Evolutionary conservation across 1,284 basidiomycete species (phyloP).

Genomic region (Cryptococcus jaspeensis): DNA sequence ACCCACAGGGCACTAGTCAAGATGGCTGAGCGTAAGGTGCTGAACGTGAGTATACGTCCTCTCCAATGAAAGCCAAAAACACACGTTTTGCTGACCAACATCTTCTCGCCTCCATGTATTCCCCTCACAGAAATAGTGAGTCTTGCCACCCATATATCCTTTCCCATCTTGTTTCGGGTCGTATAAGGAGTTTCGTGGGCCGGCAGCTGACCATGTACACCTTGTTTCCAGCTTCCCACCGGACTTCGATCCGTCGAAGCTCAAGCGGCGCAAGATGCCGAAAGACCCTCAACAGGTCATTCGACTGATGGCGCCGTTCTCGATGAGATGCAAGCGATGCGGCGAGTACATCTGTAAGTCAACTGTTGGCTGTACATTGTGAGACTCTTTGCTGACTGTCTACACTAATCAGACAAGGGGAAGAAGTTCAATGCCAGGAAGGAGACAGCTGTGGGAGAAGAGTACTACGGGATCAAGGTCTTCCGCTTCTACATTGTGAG

Average conservation of each 20-base stretch:
- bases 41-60: constrained; percentile 58
- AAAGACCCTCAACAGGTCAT: constrained; percentile 95
- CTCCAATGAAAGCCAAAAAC: not conserved
- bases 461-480: constrained; percentile 93
- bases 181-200: too few species aligned
- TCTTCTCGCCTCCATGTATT: not conserved
- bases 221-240: constrained; percentile 51
- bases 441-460: constrained; percentile 94
- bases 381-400: not conserved
- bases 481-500: constrained; percentile 54
- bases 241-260: constrained; percentile 97
- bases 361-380: not conserved
- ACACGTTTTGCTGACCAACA: not conserved
- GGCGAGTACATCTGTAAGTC: constrained; percentile 90
- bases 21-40: constrained; percentile 85
- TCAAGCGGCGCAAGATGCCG: constrained; percentile 77
- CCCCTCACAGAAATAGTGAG: constrained; percentile 26
- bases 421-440: constrained; percentile 99
- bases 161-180: not conserved
- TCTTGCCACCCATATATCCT: not conserved
- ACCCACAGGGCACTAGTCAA: constrained; percentile 27
- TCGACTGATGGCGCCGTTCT: constrained; percentile 98
- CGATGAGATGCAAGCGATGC: constrained; percentile 94
- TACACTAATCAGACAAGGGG: constrained; percentile 61
- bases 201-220: not conserved